These are phyloP conservation scores for Fagopyrum esculentum DNA, from an alignment of 148 eudicot species.

Conservation along the genomic window DNA sequence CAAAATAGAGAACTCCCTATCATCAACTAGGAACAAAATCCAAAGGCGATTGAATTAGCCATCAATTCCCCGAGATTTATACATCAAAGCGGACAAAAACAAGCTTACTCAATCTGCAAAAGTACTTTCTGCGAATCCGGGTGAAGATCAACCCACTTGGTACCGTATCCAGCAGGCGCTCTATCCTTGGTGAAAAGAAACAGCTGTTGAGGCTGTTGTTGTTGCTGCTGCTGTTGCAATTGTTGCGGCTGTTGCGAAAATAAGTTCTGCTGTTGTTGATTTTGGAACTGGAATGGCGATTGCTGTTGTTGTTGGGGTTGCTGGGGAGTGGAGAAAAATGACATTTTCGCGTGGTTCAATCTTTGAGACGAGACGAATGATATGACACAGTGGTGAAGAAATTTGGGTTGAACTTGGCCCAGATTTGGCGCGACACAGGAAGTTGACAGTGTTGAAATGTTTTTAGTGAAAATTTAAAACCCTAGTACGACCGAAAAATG, in stretches of 20 bases:
- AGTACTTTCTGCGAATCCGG: slow-evolving; percentile 85
- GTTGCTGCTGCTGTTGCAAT: slow-evolving; percentile 39
- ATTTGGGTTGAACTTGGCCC: slow-evolving; percentile 6
- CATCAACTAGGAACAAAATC: not conserved
- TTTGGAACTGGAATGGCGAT: slow-evolving; percentile 13
- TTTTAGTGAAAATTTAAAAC: not conserved
- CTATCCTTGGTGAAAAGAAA: slow-evolving; percentile 76
- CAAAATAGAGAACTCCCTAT: slow-evolving; percentile 10
- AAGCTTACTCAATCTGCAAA: slow-evolving; percentile 63
- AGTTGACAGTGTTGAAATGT: not conserved
- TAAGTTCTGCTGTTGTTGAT: slow-evolving; percentile 17
- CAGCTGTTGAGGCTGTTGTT: slow-evolving; percentile 55
- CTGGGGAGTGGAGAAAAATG: slow-evolving; percentile 59
- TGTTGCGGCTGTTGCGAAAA: slow-evolving; percentile 20
- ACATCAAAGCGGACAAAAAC: not conserved
- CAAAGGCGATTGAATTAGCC: not conserved
- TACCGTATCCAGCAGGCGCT: slow-evolving; percentile 68
- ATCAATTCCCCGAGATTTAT: not conserved
- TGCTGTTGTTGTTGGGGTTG: slow-evolving; percentile 48
- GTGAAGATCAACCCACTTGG: slow-evolving; percentile 93
- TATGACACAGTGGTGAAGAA: not conserved
- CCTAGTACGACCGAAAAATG: slow-evolving; percentile 11
- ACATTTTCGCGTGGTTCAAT: slow-evolving; percentile 24
- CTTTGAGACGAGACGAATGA: not conserved
- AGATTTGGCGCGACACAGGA: not conserved